Conservation (phyloP, 352 stramenopile genomes). For the Globisporangium parvum region DNA sequence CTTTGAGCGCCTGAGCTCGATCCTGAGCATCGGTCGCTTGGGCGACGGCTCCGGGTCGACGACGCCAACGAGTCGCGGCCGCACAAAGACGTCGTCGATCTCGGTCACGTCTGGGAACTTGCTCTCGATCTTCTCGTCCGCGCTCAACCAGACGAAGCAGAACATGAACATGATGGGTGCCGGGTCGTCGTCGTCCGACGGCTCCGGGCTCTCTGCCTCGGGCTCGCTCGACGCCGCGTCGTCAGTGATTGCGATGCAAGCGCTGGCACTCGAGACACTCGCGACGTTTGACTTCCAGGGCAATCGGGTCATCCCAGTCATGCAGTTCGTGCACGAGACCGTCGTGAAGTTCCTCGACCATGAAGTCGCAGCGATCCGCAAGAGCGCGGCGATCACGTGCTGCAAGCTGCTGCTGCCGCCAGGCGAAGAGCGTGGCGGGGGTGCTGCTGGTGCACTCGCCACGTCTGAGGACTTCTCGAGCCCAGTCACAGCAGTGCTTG, state of each 20-base stretch:
- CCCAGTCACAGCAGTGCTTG: constrained; percentile 67
- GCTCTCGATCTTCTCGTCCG: constrained; percentile 64
- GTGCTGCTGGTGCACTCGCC: constrained; percentile 33
- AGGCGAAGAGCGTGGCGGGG: constrained; percentile 49
- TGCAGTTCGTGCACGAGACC: constrained; percentile 85
- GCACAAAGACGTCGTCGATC: constrained; percentile 72
- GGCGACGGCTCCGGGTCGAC: constrained; percentile 36
- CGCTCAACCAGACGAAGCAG: constrained; percentile 36
- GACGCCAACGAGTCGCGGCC: constrained; percentile 53
- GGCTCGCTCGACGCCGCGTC: constrained; percentile 33
- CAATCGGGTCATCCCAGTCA: constrained; percentile 80
- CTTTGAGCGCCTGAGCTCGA: constrained; percentile 75
- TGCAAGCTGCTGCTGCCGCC: constrained; percentile 77
- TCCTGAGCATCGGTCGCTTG: constrained; percentile 46
- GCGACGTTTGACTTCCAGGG: constrained; percentile 85
- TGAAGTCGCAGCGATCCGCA: constrained; percentile 78
- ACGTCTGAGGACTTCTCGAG: constrained; percentile 69
- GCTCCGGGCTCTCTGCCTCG: constrained; percentile 20
- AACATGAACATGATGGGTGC: constrained; percentile 32
- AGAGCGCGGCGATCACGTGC: constrained; percentile 82
- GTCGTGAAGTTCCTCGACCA: constrained; percentile 87
- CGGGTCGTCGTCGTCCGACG: constrained; percentile 36
- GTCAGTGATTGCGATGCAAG: constrained; percentile 71
- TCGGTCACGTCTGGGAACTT: constrained; percentile 63
- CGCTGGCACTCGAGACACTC: constrained; percentile 77